Percentiles rank a stretch among this genome's conserved stretches.
Conservation (phyloP, 805 yeast genomes). For the Kuraishia borneana region DNA sequence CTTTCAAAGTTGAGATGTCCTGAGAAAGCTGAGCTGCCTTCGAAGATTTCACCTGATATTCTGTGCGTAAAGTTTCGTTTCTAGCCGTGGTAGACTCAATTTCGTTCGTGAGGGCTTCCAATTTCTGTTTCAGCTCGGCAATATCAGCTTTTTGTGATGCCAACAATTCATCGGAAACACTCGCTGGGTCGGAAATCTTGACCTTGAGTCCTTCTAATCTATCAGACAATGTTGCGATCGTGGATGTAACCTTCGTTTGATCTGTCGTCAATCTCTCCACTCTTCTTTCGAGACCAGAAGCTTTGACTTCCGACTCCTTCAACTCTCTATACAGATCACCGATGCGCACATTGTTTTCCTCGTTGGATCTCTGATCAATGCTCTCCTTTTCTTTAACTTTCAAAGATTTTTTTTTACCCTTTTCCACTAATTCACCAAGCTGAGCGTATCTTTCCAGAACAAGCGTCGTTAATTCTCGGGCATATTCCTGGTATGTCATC, state of each 20-base stretch:
- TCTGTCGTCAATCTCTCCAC: conserved; percentile 20
- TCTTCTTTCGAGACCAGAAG: conserved; percentile 16
- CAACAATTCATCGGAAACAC: conserved; percentile 6
- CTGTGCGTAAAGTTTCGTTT: conserved; percentile 23
- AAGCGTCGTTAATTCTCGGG: neutral
- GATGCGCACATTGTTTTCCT: conserved; percentile 24
- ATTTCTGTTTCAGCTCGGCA: conserved; percentile 5
- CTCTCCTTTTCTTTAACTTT: conserved; percentile 11
- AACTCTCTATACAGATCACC: conserved; percentile 28
- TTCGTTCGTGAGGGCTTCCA: conserved; percentile 7
- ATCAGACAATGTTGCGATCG: conserved; percentile 5
- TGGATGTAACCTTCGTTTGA: conserved; percentile 10
- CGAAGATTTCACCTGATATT: conserved; percentile 35
- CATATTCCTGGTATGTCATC: neutral
- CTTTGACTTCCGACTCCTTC: conserved; percentile 19
- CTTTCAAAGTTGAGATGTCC: conserved; percentile 12
- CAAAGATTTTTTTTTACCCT: conserved; percentile 18
- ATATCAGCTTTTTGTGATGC: conserved; percentile 7
- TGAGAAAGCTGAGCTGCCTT: conserved; percentile 33
- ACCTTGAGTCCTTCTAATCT: conserved; percentile 3
- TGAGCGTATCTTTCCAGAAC: neutral
- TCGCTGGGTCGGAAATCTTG: conserved; percentile 1
- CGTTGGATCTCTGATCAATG: conserved; percentile 22
- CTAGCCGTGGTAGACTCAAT: too few species aligned
- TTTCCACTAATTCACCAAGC: conserved; percentile 14